Conservation (phyloP, 805 yeast species). For the Candida railenensis region DNA sequence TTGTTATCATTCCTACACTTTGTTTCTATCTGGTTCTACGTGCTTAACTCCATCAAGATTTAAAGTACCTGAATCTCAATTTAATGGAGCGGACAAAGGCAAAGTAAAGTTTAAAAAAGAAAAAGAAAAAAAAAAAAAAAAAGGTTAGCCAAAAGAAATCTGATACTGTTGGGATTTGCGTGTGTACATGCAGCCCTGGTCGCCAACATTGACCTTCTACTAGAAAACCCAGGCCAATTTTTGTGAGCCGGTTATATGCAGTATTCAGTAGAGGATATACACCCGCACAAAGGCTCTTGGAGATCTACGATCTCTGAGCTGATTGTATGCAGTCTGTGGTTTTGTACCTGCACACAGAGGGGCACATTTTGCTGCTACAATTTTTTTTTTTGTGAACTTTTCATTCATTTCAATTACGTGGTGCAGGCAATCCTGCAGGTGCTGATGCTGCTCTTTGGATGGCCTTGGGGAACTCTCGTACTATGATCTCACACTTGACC, state of each 20-base stretch:
- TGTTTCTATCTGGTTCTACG: no score
- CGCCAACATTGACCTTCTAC: constrained; percentile 3
- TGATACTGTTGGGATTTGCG: constrained; percentile 6
- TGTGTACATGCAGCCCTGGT: constrained; percentile 2
- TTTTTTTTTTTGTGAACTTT: background rate
- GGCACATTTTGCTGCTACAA: no score
- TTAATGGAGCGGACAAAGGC: no score
- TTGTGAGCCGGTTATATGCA: no score
- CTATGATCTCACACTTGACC: constrained; percentile 73
- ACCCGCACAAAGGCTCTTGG: no score
- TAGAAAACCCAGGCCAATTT: no score
- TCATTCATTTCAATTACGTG: no score
- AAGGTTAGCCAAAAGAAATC: background rate
- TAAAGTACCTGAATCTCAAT: background rate
- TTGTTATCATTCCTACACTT: no score
- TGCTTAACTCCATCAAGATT: background rate
- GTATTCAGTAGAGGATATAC: no score
- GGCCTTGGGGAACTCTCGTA: constrained; percentile 71
- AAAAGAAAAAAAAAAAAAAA: background rate
- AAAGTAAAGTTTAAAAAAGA: background rate
- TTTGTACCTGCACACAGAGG: no score
- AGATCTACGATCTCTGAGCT: no score
- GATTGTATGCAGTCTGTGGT: no score
- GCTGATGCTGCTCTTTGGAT: constrained; percentile 12
- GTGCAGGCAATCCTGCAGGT: constrained; percentile 1